Percentiles rank a stretch among this genome's conserved stretches.
Evolutionary conservation across 1,284 basidiomycete species (phyloP).

Genomic region (Sphaerobolus stellatus): DNA sequence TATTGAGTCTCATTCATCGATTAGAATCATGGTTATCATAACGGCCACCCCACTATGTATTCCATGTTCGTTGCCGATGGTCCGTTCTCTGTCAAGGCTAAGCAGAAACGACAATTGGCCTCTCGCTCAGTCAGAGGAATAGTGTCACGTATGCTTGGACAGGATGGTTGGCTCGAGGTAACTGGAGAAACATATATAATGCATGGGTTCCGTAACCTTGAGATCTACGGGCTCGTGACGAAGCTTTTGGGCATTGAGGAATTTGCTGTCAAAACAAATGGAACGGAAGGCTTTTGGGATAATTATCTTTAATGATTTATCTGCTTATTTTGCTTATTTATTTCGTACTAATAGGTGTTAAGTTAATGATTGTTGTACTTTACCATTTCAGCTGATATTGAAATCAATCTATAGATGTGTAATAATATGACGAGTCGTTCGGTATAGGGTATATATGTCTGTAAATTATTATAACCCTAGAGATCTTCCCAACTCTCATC

Average conservation of each 20-base stretch:
- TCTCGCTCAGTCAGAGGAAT: background rate
- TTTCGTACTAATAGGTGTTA: background rate
- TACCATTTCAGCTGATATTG: no score
- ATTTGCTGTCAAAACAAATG: constrained; percentile 67
- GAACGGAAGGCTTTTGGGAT: constrained; percentile 79
- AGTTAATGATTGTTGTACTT: no score
- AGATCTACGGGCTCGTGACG: constrained; percentile 82
- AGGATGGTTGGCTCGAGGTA: constrained; percentile 67
- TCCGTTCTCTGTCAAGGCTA: constrained; percentile 73
- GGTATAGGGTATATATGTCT: no score
- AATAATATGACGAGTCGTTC: no score
- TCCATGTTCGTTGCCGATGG: constrained; percentile 90
- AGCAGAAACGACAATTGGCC: constrained; percentile 37
- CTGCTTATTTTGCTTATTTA: background rate
- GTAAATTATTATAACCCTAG: no score
- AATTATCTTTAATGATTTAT: constrained; percentile 48
- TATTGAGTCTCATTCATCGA: background rate
- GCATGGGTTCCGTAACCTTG: constrained; percentile 78
- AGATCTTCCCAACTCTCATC: constrained; percentile 19
- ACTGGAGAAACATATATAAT: constrained; percentile 68
- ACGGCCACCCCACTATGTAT: constrained; percentile 72
- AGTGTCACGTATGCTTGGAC: background rate
- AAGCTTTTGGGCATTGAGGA: constrained; percentile 67
- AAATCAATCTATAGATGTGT: no score
- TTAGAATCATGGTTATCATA: constrained; percentile 85